These are phyloP conservation scores for Tylopilus sp. DNA, from an alignment of 1,284 basidiomycete genomes.

Conservation along the genomic window DNA sequence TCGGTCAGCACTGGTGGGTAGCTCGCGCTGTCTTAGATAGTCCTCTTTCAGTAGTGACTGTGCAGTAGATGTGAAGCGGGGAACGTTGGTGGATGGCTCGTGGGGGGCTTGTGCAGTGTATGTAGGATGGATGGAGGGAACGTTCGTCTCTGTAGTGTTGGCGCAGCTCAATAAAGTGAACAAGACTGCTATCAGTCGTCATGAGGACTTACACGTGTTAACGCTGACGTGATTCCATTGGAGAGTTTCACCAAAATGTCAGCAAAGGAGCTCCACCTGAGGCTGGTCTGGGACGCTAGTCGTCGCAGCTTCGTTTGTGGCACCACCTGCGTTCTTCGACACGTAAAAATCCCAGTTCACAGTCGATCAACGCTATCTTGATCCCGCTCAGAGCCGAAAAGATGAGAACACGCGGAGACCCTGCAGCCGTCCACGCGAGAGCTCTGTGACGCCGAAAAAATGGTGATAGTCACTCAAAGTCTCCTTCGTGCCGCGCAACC, in stretches of 20 bases:
- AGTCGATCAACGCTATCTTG: constrained; percentile 12
- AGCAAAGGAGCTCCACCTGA: background rate
- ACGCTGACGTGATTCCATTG: constrained; percentile 15
- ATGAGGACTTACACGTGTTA: constrained; percentile 23
- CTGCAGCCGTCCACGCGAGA: constrained; percentile 26
- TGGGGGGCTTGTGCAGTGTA: constrained; percentile 4
- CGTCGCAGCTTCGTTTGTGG: constrained; percentile 1
- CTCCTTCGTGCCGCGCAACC: background rate
- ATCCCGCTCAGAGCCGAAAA: constrained; percentile 3
- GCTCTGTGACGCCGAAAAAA: constrained; percentile 21
- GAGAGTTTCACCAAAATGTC: background rate
- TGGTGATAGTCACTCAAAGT: constrained; percentile 11
- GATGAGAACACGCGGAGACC: constrained; percentile 24
- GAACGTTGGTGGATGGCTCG: constrained; percentile 1
- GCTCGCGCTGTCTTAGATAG: constrained; percentile 6
- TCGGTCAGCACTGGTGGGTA: constrained; percentile 11
- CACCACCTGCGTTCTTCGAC: background rate
- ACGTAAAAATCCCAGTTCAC: constrained; percentile 20
- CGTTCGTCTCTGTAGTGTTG: constrained; percentile 10
- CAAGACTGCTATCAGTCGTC: constrained; percentile 1
- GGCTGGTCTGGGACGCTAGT: background rate
- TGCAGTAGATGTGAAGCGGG: background rate
- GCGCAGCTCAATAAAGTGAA: constrained; percentile 5
- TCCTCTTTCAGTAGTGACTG: background rate
- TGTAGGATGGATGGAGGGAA: constrained; percentile 21